Base-by-base conservation (phyloP, 257 asterid genomes). In the Vinca minor region DNA sequence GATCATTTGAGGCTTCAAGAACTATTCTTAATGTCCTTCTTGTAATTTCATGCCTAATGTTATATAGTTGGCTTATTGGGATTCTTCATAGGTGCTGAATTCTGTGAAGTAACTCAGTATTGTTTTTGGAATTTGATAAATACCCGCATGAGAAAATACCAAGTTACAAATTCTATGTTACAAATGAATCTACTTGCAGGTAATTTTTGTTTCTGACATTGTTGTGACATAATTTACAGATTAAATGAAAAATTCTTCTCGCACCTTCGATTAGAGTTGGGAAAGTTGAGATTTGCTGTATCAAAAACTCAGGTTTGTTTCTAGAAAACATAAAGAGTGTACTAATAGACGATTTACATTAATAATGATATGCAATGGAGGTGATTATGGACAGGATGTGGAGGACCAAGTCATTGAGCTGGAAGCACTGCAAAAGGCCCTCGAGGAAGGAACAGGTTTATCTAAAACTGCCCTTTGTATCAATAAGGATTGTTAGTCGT, bases 391-490 rank as follows among this genome's bases (percentile, higher is more conserved):
- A 65, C 69, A 91, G 98, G 87, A 73, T 58, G 69, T 76, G 66
- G 98, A 91, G 77, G 96, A 86, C 71, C 82, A 95, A 74, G 41
- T 79, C 29, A 74, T 87, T 54, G 98, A 91, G 71, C 81, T 91
- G 73, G 95, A 91, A 76, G 66, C 88, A 8, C 83, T 91, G 39
- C 72, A 77, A 70, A 86, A 74, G 66, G 98, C 95, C 64, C 71
- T 91, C 65, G 70, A 82, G 74, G 96, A 91, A 85, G 98, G 92
- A 81, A 79, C 79, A 78, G 95, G 96, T 88, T 50, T 25, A 35
- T 62, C 31, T 46, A 52, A 41, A 23, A n/a, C n/a, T 44, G 15
- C 56, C 31, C 29, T n/a, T 47, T 55, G 9, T 23, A 18, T 25
- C 28, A n/a, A 18, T 65, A 52, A 15, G 46, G 28, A 25, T 18